These are phyloP conservation scores for Durotheca rogersii DNA, from an alignment of 495 filamentous ascomycete species.

Conservation along the genomic window DNA sequence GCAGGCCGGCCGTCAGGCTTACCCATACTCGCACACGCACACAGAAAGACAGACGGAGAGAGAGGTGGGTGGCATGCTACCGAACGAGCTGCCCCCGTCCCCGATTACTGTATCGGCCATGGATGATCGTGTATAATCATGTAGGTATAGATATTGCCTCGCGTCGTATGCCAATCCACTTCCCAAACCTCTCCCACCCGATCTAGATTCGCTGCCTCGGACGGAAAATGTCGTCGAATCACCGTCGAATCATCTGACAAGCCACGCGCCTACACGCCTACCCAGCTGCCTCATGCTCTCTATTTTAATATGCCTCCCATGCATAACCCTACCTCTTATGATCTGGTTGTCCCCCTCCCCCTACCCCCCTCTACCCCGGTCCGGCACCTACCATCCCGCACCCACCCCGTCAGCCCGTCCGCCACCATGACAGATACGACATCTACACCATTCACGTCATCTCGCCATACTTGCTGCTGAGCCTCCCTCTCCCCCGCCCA, in stretches of 20 bases:
- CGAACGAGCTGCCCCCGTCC: neutral
- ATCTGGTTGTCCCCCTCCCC: conserved; percentile 11
- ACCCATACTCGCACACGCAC: no score
- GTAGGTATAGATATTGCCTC: conserved; percentile 19
- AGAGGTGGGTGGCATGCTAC: no score
- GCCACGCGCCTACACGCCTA: neutral
- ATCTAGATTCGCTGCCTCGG: conserved; percentile 24
- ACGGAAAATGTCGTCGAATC: no score
- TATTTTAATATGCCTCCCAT: conserved; percentile 21
- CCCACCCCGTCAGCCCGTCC: no score
- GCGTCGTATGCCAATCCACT: conserved; percentile 19
- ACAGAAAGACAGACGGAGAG: no score
- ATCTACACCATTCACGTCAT: no score
- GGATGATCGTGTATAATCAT: conserved; percentile 6
- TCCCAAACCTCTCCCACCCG: conserved; percentile 18
- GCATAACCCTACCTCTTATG: conserved; percentile 7
- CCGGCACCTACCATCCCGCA: no score
- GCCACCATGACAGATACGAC: no score
- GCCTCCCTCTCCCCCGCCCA: neutral
- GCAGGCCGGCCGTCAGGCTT: no score
- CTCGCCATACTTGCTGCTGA: conserved; percentile 7
- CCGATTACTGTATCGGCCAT: conserved; percentile 28
- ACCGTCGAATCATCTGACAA: conserved; percentile 20
- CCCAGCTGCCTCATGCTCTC: conserved; percentile 1
- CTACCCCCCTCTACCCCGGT: no score